phyloP scores from a whole-genome alignment of 495 filamentous ascomycete species.

The Penicillium bialowiezense region DNA sequence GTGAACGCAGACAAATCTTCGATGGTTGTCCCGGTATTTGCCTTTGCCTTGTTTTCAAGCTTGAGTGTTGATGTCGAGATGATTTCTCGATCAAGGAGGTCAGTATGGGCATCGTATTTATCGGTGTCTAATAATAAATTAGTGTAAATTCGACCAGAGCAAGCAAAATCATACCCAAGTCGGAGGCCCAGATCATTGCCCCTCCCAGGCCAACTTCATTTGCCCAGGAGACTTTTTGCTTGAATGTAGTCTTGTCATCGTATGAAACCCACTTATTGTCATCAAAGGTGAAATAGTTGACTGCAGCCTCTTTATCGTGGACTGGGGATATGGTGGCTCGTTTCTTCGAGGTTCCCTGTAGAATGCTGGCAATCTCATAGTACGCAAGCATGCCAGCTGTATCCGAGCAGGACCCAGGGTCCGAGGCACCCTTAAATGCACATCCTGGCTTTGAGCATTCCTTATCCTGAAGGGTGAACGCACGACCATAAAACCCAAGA shows the following conservation, averaged over 20 bases:
- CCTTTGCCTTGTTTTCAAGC: too few species aligned
- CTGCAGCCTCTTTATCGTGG: constrained; percentile 12
- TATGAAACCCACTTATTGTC: constrained; percentile 39
- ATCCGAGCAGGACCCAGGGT: constrained; percentile 33
- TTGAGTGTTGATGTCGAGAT: too few species aligned
- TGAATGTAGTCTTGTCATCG: constrained; percentile 36
- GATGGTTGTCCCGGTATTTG: too few species aligned
- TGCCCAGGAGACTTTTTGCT: constrained; percentile 36
- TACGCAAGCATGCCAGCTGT: constrained; percentile 17
- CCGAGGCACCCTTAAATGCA: constrained; percentile 14
- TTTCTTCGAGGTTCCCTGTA: too few species aligned
- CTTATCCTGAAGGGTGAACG: constrained; percentile 33
- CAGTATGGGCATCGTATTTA: neutral
- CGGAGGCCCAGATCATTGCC: neutral
- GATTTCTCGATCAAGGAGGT: too few species aligned
- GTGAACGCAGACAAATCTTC: too few species aligned
- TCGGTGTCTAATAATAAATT: neutral
- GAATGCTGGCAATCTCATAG: constrained; percentile 21
- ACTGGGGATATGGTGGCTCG: too few species aligned
- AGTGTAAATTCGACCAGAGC: too few species aligned
- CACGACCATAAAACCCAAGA: constrained; percentile 40
- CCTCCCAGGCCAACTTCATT: constrained; percentile 2
- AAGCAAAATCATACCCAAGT: neutral
- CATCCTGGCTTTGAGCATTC: constrained; percentile 31
- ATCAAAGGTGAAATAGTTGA: constrained; percentile 34